Conservation (phyloP, 1,284 basidiomycete genomes). For the Melampsora abietis-canadensis region DNA sequence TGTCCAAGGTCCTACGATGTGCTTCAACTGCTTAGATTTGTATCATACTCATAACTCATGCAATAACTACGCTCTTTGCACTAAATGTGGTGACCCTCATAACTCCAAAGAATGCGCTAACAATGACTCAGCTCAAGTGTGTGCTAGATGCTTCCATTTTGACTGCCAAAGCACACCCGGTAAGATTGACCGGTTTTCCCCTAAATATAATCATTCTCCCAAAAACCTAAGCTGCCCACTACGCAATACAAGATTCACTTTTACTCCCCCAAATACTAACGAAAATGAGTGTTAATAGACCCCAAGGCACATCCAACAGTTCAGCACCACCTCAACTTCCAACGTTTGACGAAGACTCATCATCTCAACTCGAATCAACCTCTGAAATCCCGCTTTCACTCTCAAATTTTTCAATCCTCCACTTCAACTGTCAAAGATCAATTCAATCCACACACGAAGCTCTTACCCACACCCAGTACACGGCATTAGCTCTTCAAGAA, state of each 20-base stretch:
- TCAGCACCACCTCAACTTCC: too few relatives aligned
- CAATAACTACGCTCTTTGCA: not conserved
- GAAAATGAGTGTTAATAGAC: too few relatives aligned
- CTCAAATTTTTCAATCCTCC: not conserved
- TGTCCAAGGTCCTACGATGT: not conserved
- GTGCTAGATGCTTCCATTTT: too few relatives aligned
- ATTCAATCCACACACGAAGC: not conserved
- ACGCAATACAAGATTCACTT: too few relatives aligned
- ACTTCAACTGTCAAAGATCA: slow-evolving; percentile 9
- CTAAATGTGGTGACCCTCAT: slow-evolving; percentile 12
- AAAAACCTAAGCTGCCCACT: too few relatives aligned
- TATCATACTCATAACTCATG: slow-evolving; percentile 9
- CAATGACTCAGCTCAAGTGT: not conserved
- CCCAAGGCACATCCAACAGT: too few relatives aligned
- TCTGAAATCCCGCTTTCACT: not conserved
- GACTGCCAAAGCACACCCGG: too few relatives aligned
- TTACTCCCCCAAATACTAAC: too few relatives aligned
- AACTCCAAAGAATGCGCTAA: slow-evolving; percentile 1
- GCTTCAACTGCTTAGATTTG: slow-evolving; percentile 20
- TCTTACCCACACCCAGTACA: not conserved
- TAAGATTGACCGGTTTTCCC: too few relatives aligned
- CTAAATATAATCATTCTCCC: too few relatives aligned
- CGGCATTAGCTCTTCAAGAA: not conserved
- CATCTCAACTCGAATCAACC: too few relatives aligned
- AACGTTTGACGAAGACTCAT: too few relatives aligned